A percentile compares a stretch with the other conserved stretches of the same genome.
These are phyloP conservation scores for Carex arenaria DNA, from an alignment of 202 grass and related monocot species.

Conservation along the genomic window DNA sequence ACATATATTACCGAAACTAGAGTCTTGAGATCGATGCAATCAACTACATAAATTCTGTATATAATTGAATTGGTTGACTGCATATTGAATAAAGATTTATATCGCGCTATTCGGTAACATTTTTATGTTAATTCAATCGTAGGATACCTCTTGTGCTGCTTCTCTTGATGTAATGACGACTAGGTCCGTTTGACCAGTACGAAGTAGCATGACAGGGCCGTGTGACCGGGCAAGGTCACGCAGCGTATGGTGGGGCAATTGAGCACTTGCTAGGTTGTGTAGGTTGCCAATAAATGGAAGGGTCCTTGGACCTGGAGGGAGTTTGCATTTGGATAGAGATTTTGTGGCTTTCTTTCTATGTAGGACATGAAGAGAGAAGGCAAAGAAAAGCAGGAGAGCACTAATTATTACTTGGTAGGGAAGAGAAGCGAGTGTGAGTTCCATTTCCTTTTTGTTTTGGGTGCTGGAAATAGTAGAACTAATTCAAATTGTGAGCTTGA, in stretches of 20 bases:
- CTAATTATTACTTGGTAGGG: not conserved
- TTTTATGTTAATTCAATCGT: not conserved
- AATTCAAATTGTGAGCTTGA: no score
- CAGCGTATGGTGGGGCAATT: not conserved
- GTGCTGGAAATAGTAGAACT: not conserved
- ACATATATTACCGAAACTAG: not conserved
- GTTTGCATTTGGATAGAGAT: not conserved
- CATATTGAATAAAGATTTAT: not conserved
- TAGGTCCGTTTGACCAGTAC: not conserved
- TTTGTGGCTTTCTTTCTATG: not conserved
- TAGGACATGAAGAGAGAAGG: not conserved
- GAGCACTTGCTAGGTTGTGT: not conserved
- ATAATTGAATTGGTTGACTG: not conserved
- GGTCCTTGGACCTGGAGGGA: constrained; percentile 18
- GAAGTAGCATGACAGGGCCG: constrained; percentile 13
- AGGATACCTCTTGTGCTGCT: constrained; percentile 2
- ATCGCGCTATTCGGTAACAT: not conserved
- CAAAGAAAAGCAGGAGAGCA: not conserved
- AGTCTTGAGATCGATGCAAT: not conserved
- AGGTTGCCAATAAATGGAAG: constrained; percentile 13
- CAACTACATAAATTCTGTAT: not conserved
- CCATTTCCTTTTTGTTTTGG: not conserved
- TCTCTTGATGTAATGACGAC: not conserved
- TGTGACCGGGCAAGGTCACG: not conserved
- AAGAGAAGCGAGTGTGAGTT: not conserved